These are phyloP conservation scores for Claviceps humidiphila DNA, from an alignment of 2,329 filamentous ascomycete species.

Conservation along the genomic window DNA sequence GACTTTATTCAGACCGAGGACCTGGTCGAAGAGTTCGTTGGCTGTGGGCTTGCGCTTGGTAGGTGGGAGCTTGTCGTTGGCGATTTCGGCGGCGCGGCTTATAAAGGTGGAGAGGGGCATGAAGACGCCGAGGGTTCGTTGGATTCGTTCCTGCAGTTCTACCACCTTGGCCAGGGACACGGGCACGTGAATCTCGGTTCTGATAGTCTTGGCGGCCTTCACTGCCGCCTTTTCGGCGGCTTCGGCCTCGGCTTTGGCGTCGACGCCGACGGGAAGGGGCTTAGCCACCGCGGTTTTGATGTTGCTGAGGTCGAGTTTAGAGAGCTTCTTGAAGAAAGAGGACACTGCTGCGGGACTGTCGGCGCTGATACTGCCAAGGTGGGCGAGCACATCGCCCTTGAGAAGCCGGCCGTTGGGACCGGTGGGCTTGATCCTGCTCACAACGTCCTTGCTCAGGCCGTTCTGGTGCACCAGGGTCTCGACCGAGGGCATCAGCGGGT, in stretches of 20 bases:
- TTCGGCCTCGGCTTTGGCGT: too few species aligned
- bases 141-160: constrained; percentile 67
- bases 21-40: constrained; percentile 78
- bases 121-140: constrained; percentile 63
- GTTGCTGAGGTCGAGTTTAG: constrained; percentile 86
- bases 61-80: constrained; percentile 75
- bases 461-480: constrained; percentile 68
- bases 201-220: constrained; percentile 19
- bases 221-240: too few species aligned
- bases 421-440: constrained; percentile 71
- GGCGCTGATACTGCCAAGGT: constrained; percentile 64
- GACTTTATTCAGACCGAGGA: constrained; percentile 54
- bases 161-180: constrained; percentile 69
- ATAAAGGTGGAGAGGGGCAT: constrained; percentile 81
- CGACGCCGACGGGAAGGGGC: constrained; percentile 9
- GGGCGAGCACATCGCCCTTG: constrained; percentile 90
- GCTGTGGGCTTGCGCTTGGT: constrained; percentile 48
- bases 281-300: constrained; percentile 63
- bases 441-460: constrained; percentile 59
- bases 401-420: constrained; percentile 80
- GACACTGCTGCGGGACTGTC: constrained; percentile 60
- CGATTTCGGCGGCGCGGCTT: constrained; percentile 67
- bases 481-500: constrained; percentile 73
- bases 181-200: constrained; percentile 51
- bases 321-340: constrained; percentile 57